Base-by-base conservation (phyloP, 441 rosid genomes). In the Mallotus japonicus region DNA sequence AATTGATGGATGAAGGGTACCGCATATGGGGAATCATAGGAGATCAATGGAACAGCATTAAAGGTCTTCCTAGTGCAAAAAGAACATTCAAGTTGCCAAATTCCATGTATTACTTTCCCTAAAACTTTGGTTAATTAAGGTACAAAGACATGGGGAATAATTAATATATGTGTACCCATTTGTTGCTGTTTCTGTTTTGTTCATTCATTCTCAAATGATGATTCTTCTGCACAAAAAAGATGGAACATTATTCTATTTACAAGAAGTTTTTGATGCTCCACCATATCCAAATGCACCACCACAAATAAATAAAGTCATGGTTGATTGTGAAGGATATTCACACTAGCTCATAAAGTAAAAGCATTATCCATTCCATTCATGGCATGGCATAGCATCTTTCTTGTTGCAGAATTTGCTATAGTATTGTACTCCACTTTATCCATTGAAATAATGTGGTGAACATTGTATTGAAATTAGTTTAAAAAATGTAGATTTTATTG, bases 31-130 rank as follows among this genome's bases (percentile, higher is more conserved):
- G 90, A 59, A 87, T 86, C 49, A 75, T 88, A 75, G 97, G 93
- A 74, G 94, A 90, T 69, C 98, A 93, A 56, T 90, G 92, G 93
- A 91, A 90, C 83, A 91, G 96, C 32, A 71, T 93, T 12, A 78
- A 76, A 51, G 97, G 98, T 15, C 88, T 84, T 34, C 95, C 96
- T 1, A 61, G 28, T 70, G 87, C 95, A 13, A 82, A 84, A 75
- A 87, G 96, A 79, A 85, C 92, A 59, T 93, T 93, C 87, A 93
- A 93, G 87, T 87, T 93, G 47, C 98, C 97, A 46, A 93, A 93
- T 83, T 89, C 98, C 61, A 84, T 90, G 60, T 90, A 93, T 75
- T 87, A 87, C 71, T 65, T 86, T 11, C 77, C 86, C 53, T 89
- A 24, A 71, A 28, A 28, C 32, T 28, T 28, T 28, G 2, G 7